phyloP scores from a whole-genome alignment of 2,329 filamentous ascomycete genomes.

The Hypoxylon sp. region DNA sequence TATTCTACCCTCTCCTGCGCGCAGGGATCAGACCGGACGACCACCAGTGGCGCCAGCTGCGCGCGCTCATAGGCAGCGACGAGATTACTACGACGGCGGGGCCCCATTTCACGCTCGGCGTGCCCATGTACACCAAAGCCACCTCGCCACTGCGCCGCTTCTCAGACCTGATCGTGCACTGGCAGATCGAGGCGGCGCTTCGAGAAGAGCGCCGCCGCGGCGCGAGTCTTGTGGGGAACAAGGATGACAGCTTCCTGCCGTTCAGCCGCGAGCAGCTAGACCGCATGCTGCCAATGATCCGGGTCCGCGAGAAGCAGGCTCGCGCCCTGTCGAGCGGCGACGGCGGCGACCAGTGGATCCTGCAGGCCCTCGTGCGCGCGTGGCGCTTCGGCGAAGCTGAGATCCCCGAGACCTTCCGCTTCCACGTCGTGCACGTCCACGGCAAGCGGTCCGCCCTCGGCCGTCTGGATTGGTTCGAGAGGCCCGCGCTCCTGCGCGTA shows the following conservation, averaged over 20 bases:
- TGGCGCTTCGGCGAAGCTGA: constrained; percentile 68
- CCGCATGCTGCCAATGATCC: constrained; percentile 64
- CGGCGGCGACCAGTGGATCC: constrained; percentile 67
- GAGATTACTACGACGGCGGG: constrained; percentile 67
- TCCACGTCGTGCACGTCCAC: constrained; percentile 61
- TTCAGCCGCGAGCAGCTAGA: constrained; percentile 61
- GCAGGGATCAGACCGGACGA: constrained; percentile 54
- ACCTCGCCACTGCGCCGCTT: constrained; percentile 78
- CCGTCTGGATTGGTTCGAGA: constrained; percentile 66
- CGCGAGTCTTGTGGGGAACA: constrained; percentile 55
- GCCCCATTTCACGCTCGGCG: constrained; percentile 70
- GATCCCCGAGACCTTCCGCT: constrained; percentile 64
- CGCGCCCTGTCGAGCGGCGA: constrained; percentile 60
- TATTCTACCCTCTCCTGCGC: constrained; percentile 59
- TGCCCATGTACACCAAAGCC: constrained; percentile 73
- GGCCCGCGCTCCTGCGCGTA: constrained; percentile 60
- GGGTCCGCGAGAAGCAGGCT: constrained; percentile 67
- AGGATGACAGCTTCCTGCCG: constrained; percentile 59
- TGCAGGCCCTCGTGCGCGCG: constrained; percentile 72
- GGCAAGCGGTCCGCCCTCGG: constrained; percentile 56
- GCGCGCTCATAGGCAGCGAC: constrained; percentile 64
- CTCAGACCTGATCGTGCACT: constrained; percentile 74
- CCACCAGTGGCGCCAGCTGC: constrained; percentile 53
- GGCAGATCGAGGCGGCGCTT: constrained; percentile 75
- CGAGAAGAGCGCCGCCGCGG: constrained; percentile 59